Evolutionary conservation across 208 protist species (phyloP).

Genomic region (Entamoeba invadens): DNA sequence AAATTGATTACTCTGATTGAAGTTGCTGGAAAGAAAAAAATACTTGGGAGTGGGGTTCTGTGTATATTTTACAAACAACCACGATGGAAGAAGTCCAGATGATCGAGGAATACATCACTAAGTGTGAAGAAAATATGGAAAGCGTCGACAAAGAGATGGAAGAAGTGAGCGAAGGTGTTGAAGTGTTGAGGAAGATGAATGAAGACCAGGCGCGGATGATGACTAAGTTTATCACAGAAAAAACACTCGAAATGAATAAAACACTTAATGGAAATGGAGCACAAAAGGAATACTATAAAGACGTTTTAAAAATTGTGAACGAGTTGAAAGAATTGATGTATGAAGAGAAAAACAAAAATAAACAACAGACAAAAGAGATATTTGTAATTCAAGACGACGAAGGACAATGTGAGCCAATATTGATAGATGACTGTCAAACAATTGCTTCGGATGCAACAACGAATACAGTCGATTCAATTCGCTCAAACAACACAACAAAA

Average conservation of each 20-base stretch:
- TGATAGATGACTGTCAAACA: not conserved
- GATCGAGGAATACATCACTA: not conserved
- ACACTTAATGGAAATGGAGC: not conserved
- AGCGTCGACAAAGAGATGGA: not conserved
- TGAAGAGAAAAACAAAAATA: too few species aligned
- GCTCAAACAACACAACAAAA: too few species aligned
- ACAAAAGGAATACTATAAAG: not conserved
- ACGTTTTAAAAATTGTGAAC: not conserved
- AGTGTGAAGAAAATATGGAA: not conserved
- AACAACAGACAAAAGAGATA: not conserved
- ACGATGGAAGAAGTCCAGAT: not conserved
- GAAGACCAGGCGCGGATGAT: not conserved
- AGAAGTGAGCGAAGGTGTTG: not conserved
- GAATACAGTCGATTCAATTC: too few species aligned
- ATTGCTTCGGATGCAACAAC: too few species aligned
- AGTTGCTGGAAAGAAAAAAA: not conserved
- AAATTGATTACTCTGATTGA: not conserved
- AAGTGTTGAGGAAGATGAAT: not conserved
- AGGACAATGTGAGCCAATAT: not conserved
- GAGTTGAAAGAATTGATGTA: not conserved
- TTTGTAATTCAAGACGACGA: not conserved
- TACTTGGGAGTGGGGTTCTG: too few species aligned
- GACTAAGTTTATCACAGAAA: not conserved
- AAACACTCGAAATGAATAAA: not conserved
- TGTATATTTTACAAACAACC: too few species aligned